Base-by-base conservation (phyloP, 2,329 filamentous ascomycete species). In the Trichoderma sp. region DNA sequence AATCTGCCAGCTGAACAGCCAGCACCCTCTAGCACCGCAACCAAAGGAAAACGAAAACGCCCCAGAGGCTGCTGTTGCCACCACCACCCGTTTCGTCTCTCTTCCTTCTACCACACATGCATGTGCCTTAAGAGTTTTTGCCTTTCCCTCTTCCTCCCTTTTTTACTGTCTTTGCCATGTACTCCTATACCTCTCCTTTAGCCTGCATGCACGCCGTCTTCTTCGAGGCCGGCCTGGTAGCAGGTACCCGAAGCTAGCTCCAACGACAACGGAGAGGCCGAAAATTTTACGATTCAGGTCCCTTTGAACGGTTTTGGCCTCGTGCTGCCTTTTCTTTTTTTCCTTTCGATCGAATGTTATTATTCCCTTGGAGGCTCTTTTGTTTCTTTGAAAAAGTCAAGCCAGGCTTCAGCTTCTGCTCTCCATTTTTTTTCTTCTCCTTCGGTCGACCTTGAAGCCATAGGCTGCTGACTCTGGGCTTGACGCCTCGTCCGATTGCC, bases 11-110 rank as follows among this genome's bases (percentile, higher is more conserved):
- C 47, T 11, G 47, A 49, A 49, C 47, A 49, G 47, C 58, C 40
- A 40, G 58, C 8, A 27, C 7, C 58, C 27, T 31, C 43, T 49
- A 61, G 40, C 59, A 62, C 59, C 43, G 19, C 43, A 56, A 33
- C 16, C 59, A 16, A 47, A 29, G 55, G 29, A 53, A 53, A 63
- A 63, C 40, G 60, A 63, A 63, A 63, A 63, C 60, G 60, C 60
- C 60, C 57, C 60, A 24, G 24, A 63, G 33, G 35, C 31, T 27
- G 47, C 31, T 24, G 35, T 53, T 53, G 47, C 60, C 60, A 63
- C 60, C 60, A 63, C 60, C 47, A 14, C 19, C 24, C 16, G 35
- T 29, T 63, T 21, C 19, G n/a, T 43, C 21, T 6, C 49, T 64
- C n/a, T 10, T 37, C 35, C 40, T 31, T 21, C 49, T 16, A 16